A percentile compares a stretch with the other conserved stretches of the same genome.
Conservation (phyloP, 2,329 filamentous ascomycete species). For the Plenodomus lindquistii region DNA sequence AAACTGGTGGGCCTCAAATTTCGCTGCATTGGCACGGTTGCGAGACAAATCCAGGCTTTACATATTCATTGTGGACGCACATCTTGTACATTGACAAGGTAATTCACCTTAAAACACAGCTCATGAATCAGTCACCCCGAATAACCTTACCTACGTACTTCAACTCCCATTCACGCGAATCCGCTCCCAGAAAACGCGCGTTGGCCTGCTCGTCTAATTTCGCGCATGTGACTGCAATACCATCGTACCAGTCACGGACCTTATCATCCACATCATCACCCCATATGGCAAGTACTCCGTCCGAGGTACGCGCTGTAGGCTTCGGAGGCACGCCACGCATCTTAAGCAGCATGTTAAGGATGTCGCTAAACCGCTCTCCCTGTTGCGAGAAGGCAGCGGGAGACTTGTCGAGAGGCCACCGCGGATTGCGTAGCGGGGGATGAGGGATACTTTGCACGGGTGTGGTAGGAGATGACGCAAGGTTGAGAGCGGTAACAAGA, state of each 20-base stretch:
- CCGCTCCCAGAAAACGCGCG: slow-evolving; percentile 35
- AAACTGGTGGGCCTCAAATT: too few relatives aligned
- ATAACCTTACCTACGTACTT: slow-evolving; percentile 45
- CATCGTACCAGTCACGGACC: slow-evolving; percentile 43
- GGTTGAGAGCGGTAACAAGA: slow-evolving; percentile 30
- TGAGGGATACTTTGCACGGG: background rate
- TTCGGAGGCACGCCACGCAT: slow-evolving; percentile 57
- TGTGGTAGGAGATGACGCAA: slow-evolving; percentile 8
- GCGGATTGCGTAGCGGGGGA: slow-evolving; percentile 23
- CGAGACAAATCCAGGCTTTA: too few relatives aligned
- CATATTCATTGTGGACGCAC: too few relatives aligned
- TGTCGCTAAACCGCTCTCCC: slow-evolving; percentile 61
- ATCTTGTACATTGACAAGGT: too few relatives aligned
- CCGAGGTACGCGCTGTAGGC: slow-evolving; percentile 32
- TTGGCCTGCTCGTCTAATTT: slow-evolving; percentile 33
- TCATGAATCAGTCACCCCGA: slow-evolving; percentile 18
- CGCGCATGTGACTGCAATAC: slow-evolving; percentile 32
- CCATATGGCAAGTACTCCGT: slow-evolving; percentile 43
- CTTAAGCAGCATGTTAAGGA: slow-evolving; percentile 61
- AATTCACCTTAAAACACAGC: background rate
- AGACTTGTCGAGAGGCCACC: slow-evolving; percentile 59
- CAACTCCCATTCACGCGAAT: slow-evolving; percentile 43
- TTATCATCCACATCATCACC: slow-evolving; percentile 37
- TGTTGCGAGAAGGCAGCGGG: slow-evolving; percentile 58
- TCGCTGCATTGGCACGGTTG: too few relatives aligned